A percentile compares a stretch with the other conserved stretches of the same genome.
These are phyloP conservation scores for Scheffersomyces segobiensis DNA, from an alignment of 1,139 yeast genomes.

Conservation along the genomic window DNA sequence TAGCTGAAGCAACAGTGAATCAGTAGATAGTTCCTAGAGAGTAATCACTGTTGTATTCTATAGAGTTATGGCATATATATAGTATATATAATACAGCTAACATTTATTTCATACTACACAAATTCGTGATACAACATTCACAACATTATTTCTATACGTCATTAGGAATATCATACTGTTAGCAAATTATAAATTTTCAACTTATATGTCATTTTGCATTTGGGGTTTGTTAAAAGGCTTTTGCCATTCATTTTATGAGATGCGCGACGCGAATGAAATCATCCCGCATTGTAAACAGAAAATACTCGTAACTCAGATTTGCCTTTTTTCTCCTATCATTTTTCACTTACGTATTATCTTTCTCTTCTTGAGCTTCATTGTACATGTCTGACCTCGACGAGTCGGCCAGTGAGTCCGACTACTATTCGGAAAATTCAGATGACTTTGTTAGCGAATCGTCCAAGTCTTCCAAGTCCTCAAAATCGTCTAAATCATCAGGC, in stretches of 20 bases:
- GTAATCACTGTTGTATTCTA: neutral
- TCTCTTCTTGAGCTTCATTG: neutral
- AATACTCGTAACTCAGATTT: neutral
- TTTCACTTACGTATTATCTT: neutral
- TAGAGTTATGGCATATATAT: neutral
- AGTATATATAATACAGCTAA: neutral
- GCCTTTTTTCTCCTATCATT: neutral
- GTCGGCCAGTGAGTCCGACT: constrained; percentile 8
- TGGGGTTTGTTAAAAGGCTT: neutral
- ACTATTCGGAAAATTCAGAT: constrained; percentile 13
- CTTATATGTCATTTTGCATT: too few relatives aligned
- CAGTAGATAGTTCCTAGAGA: neutral
- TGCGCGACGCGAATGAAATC: neutral
- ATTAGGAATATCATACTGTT: neutral
- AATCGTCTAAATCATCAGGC: neutral
- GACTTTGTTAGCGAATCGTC: constrained; percentile 11
- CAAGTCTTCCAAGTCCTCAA: neutral
- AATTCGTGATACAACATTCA: neutral
- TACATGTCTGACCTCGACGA: constrained; percentile 3
- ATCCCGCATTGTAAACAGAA: neutral
- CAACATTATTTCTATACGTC: neutral
- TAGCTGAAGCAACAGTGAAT: neutral
- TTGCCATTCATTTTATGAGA: neutral
- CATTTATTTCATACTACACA: neutral
- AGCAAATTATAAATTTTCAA: neutral